Evolutionary conservation across 106 monocot species (phyloP), one percentile per base, ranked within the genome.

Genomic region (Ottelia alismoides): DNA sequence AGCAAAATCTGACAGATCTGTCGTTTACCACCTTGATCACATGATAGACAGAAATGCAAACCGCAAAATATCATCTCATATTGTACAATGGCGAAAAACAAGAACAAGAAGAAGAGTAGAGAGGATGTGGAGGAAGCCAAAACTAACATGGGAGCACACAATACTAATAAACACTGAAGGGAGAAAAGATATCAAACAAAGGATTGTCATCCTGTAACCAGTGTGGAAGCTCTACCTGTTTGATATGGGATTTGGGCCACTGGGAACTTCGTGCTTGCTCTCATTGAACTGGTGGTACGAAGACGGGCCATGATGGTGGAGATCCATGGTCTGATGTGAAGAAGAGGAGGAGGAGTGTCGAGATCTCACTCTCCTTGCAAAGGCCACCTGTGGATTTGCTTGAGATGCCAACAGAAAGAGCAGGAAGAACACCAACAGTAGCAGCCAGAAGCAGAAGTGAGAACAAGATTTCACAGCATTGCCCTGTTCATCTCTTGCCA

Each of bases 191-290:
- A n/a, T n/a, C n/a, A n/a, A n/a, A n/a, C n/a, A n/a, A n/a, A n/a
- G n/a, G n/a, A n/a, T n/a, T n/a, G n/a, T n/a, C n/a, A n/a, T n/a
- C n/a, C n/a, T n/a, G n/a, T n/a, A n/a, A n/a, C n/a, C n/a, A n/a
- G n/a, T n/a, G n/a, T n/a, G n/a, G n/a, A n/a, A n/a, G n/a, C n/a
- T n/a, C 46, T 52, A 63, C 63, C 63, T 63, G 49, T 63, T 63
- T 23, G 63, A 31, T 14, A 63, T 51, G 16, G 63, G 63, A 25
- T 63, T 63, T 0, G 63, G 63, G 22, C 63, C 63, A 31, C 51
- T 63, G 22, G 63, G 63, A 20, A 63, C 63, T 52, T 51, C 51
- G 43, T 63, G 63, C 7, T 50, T 51, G 14, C 52, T 52, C 52
- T 23, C 22, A 25, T 63, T 52, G 24, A 51, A 63, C 46, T 47